Evolutionary conservation across 805 yeast species (phyloP).

Genomic region (Diddensiella transvaalensis): DNA sequence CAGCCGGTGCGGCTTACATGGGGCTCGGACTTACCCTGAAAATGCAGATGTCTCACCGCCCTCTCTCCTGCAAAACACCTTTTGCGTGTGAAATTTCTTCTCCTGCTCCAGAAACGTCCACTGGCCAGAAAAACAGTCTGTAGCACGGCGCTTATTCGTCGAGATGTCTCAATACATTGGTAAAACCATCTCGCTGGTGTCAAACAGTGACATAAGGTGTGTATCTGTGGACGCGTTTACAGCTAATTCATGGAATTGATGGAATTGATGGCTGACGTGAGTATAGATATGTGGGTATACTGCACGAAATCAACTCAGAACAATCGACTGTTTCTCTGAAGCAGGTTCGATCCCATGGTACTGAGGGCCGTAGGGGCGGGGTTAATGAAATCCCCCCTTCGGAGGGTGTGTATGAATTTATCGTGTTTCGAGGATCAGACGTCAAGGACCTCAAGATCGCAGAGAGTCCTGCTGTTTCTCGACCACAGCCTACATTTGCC

Average conservation of each 20-base stretch:
- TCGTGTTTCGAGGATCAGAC: constrained; percentile 86
- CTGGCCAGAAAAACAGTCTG: no score
- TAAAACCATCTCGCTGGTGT: constrained; percentile 75
- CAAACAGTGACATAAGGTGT: constrained; percentile 67
- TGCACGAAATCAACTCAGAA: constrained; percentile 83
- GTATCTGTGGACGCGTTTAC: no score
- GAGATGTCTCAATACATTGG: constrained; percentile 97
- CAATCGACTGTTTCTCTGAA: constrained; percentile 83
- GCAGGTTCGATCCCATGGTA: constrained; percentile 79
- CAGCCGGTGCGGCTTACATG: not conserved
- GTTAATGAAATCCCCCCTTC: constrained; percentile 69
- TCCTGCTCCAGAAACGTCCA: no score
- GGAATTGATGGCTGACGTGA: no score
- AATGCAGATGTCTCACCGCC: no score
- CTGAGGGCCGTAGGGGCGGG: constrained; percentile 81
- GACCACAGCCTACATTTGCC: constrained; percentile 41
- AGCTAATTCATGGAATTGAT: no score
- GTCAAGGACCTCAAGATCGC: constrained; percentile 85
- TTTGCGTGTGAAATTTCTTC: not conserved
- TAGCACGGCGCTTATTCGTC: not conserved
- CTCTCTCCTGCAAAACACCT: not conserved
- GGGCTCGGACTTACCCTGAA: not conserved
- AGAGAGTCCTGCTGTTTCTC: constrained; percentile 56
- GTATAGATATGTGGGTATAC: constrained; percentile 76
- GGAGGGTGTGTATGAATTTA: constrained; percentile 62